Conservation (phyloP, 805 yeast genomes). For the Isabelozyma rhagii region DNA sequence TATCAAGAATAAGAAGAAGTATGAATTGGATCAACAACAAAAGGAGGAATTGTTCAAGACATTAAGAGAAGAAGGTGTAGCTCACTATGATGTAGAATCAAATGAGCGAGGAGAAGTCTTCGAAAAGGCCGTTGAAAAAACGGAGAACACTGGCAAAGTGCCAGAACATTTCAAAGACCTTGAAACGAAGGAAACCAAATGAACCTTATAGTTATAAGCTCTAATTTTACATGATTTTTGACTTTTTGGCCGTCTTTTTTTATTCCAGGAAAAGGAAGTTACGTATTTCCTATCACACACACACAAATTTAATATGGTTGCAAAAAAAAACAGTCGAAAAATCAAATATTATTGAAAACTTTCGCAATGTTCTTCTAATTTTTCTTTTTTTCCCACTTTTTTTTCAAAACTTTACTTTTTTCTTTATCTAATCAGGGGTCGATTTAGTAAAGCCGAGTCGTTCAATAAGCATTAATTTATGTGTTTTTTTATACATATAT, state of each 20-base stretch:
- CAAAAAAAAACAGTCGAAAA: neutral
- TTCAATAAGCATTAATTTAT: neutral
- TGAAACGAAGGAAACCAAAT: neutral
- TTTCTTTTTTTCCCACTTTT: neutral
- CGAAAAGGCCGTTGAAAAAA: neutral
- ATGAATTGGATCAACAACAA: constrained; percentile 27
- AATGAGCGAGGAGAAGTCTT: constrained; percentile 5
- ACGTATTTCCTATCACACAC: neutral
- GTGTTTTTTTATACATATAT: neutral
- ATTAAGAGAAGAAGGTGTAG: constrained; percentile 19
- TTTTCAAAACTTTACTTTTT: neutral
- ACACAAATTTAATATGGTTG: neutral
- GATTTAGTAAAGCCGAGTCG: constrained; percentile 7
- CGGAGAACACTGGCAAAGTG: neutral
- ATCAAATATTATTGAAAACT: neutral
- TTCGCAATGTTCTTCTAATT: neutral
- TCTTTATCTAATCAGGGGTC: neutral
- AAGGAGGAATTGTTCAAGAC: constrained; percentile 34
- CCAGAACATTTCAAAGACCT: neutral
- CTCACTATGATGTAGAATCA: constrained; percentile 12
- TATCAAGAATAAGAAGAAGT: constrained; percentile 64
- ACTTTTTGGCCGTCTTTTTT: too few relatives aligned
- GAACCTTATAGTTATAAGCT: too few relatives aligned
- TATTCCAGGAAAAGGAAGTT: neutral
- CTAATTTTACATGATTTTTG: too few relatives aligned